Evolutionary conservation across 495 filamentous ascomycete genomes (phyloP).

Genomic region (Tuber melanosporum): DNA sequence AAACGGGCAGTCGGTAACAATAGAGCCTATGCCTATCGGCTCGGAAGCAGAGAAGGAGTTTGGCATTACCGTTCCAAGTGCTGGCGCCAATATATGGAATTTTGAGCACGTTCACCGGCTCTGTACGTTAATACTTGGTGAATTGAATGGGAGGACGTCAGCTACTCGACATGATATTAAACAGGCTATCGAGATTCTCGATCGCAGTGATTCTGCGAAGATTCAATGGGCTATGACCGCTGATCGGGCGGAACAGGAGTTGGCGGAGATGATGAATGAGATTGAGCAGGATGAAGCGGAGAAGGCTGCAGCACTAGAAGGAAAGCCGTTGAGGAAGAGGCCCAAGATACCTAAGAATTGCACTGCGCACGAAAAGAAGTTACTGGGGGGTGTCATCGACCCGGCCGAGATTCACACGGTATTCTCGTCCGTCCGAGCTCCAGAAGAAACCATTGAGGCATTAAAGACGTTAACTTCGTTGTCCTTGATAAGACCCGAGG

Average conservation of each 20-base stretch:
- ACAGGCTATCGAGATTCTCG: constrained; percentile 45
- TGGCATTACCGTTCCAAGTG: constrained; percentile 39
- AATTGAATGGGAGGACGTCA: constrained; percentile 10
- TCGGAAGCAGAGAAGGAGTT: constrained; percentile 27
- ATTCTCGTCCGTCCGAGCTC: constrained; percentile 76
- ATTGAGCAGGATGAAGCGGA: constrained; percentile 21
- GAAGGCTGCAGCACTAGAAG: constrained; percentile 8
- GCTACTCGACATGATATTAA: constrained; percentile 36
- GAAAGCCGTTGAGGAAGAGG: constrained; percentile 34
- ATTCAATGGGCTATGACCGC: constrained; percentile 43
- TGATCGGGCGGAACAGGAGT: constrained; percentile 42
- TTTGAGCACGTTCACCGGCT: constrained; percentile 58
- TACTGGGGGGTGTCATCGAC: constrained; percentile 75
- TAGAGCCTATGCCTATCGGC: constrained; percentile 26
- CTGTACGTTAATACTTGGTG: constrained; percentile 55
- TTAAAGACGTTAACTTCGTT: constrained; percentile 84
- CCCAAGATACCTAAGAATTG: constrained; percentile 49
- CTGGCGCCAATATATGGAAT: constrained; percentile 53
- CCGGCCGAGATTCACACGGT: constrained; percentile 74
- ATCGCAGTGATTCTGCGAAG: constrained; percentile 47
- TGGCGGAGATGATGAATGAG: constrained; percentile 19
- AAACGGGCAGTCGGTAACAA: constrained; percentile 25
- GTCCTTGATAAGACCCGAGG: constrained; percentile 81
- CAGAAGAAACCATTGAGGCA: constrained; percentile 75
- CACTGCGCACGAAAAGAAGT: constrained; percentile 71